Evolutionary conservation across 202 grass and related monocot species (phyloP).

Genomic region (Hordeum pubiflorum): DNA sequence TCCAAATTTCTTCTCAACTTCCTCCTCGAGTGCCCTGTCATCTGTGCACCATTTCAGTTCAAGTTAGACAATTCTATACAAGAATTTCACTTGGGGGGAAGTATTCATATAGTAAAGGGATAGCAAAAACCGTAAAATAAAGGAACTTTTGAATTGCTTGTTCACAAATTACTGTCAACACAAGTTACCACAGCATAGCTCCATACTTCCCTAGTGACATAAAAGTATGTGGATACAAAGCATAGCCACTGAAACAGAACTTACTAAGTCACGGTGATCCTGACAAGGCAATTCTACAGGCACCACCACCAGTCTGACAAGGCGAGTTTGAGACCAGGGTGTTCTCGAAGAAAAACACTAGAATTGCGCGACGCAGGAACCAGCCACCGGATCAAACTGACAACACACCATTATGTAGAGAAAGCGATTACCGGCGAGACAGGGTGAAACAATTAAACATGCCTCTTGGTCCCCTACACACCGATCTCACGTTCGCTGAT

Average conservation of each 20-base stretch:
- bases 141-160: not conserved
- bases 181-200: not conserved
- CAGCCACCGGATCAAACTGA: not conserved
- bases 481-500: not conserved
- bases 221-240: not conserved
- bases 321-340: not conserved
- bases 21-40: slow-evolving; percentile 80
- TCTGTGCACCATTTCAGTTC: slow-evolving; percentile 33
- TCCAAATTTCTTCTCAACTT: slow-evolving; percentile 75
- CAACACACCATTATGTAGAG: not conserved
- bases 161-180: not conserved
- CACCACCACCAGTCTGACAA: not conserved
- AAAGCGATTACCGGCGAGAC: not conserved
- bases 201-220: not conserved
- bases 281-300: slow-evolving; percentile 6
- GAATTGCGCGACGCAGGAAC: not conserved
- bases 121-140: not conserved
- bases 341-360: not conserved
- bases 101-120: not conserved
- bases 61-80: not conserved
- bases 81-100: not conserved
- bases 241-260: not conserved
- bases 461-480: not conserved
- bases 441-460: not conserved
- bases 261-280: not conserved